Base-by-base conservation (phyloP, 139 green algal genomes). In the Coelastrella sp. region DNA sequence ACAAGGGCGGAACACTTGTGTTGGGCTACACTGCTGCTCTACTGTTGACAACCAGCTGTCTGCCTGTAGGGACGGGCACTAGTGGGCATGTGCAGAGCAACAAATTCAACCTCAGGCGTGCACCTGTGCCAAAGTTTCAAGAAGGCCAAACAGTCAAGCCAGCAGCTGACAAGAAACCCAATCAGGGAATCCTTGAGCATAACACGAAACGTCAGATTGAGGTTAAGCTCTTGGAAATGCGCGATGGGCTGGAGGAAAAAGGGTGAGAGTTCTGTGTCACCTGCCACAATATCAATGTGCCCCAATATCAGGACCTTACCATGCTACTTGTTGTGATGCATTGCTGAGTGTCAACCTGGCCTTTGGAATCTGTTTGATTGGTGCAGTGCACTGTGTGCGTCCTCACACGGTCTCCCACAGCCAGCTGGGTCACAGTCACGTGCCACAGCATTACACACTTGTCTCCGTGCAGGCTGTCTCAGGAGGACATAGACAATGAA, bases 41-140 rank as follows among this genome's bases (percentile, higher is more conserved):
- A n/a, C n/a, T n/a, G n/a, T n/a, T n/a, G n/a, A n/a, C n/a, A n/a
- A n/a, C n/a, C n/a, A 15, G 13, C 2, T 57, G 13, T 57, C 48
- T 32, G 7, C 6, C 19, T 27, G 53, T 21, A 64, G 97, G 97
- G 19, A 94, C 93, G 0, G 97, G 97, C 2, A 99, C 97, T 4
- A 97, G 91, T 63, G 97, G 97, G 11, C 94, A 99, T 95, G 96
- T 99, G 9, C 92, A 96, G 87, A 91, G 83, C 38, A 99, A 99
- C 87, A 96, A 96, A 81, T 99, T 99, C 88, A 96, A 98, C 87
- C 71, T 98, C 34, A 88, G 94, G 17, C 77, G 84, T 3, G 80
- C 77, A 13, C 92, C 90, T 23, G 57, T 87, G 37, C 63, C 71
- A 25, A 48, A 87, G 34, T 72, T 86, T n/a, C 53, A 64, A 17